These are phyloP conservation scores for Paraleonurus japonicus DNA, from an alignment of 257 asterid genomes.

Conservation along the genomic window DNA sequence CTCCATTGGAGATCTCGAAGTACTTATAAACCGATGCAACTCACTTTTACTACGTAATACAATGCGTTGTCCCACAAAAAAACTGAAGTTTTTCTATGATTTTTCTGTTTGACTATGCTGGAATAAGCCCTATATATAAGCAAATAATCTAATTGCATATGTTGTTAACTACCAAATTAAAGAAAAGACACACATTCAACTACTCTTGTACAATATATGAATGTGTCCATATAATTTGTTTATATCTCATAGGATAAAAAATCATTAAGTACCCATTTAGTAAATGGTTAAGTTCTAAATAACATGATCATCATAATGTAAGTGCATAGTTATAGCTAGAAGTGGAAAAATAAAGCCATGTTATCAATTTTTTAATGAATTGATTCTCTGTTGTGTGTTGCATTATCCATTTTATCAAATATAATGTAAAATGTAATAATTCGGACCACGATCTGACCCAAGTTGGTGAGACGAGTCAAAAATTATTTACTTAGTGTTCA, in stretches of 20 bases:
- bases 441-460: no score
- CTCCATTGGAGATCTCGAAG: conserved; percentile 16
- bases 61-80: background rate
- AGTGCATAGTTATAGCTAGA: background rate
- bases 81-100: background rate
- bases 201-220: background rate
- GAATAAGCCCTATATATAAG: background rate
- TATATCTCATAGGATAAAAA: background rate
- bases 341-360: background rate
- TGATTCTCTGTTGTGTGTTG: background rate
- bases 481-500: no score
- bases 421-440: no score
- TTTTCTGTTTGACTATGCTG: background rate
- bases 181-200: background rate
- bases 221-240: background rate
- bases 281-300: background rate
- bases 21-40: background rate
- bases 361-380: no score
- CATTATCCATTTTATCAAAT: background rate
- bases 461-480: no score
- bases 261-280: background rate
- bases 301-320: background rate
- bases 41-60: background rate
- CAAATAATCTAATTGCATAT: background rate
- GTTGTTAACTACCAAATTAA: background rate